Base-by-base conservation (phyloP, 2,329 filamentous ascomycete species). In the Phialophora macrospora region DNA sequence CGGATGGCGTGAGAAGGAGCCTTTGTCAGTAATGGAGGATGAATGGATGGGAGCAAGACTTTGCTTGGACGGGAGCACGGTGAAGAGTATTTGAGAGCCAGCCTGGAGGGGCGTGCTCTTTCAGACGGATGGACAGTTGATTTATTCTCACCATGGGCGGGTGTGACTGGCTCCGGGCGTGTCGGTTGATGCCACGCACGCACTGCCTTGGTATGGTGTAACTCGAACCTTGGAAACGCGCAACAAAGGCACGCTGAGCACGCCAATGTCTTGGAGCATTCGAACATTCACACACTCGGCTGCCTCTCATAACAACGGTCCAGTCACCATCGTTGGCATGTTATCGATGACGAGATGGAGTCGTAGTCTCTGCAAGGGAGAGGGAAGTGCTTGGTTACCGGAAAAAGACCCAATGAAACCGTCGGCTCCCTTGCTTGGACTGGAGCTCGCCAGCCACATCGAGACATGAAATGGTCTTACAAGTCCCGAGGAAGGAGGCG, bases 191-290 rank as follows among this genome's bases (percentile, higher is more conserved):
- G 52, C 52, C 52, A 55, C 52, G 52, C 52, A 55, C 34, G 11
- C 52, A 28, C 48, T 55, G 24, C 28, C 52, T 55, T 55, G 52
- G 52, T 30, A 55, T 55, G 12, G 24, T 55, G 52, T 55, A 55
- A 55, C 52, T 55, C 52, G 28, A 55, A n/a, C 52, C 28, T 22
- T 34, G n/a, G 24, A 34, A 30, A 24, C n/a, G 17, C 34, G 28
- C 28, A 30, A 6, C 28, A 34, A 34, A 32, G 52, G 9, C 52
- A 12, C 17, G 48, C 48, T 51, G 48, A 51, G 48, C 20, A 51
- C 48, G 48, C 48, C 48, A 55, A 55, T 30, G 52, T 55, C 52
- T 55, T 55, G 28, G 52, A n/a, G 52, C 14, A 55, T 55, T 32
- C 12, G 52, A 28, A 20, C 28, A 34, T 34, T 11, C 24, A 20